Evolutionary conservation across 169 alveolate species (phyloP), one percentile per base, ranked within the genome.

Genomic region (Cryptosporidium parvum): DNA sequence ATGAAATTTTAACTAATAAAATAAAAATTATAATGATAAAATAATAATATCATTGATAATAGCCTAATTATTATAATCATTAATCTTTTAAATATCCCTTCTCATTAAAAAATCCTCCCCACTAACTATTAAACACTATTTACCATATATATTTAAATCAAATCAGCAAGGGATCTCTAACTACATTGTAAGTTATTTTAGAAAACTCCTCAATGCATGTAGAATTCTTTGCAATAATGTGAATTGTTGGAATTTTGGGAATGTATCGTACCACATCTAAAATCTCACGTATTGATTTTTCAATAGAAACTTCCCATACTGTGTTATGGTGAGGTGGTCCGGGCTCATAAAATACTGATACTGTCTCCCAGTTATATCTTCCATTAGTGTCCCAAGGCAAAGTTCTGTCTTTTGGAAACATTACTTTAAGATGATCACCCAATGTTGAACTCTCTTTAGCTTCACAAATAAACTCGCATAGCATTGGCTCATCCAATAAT

Each of bases 381-480:
- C 70, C 68, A 59, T 21, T 29, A 9, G 75, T 33, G 35, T 80
- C 89, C 89, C 89, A 80, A 9, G 59, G 80, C 5, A 65, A 44
- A 51, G n/a, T 26, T 18, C 89, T 61, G 26, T 80, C 89, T 16
- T 65, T 48, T 9, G 89, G 89, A 62, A 80, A 80, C 89, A 80
- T 80, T n/a, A 80, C 51, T 52, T 80, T 62, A 12, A 80, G 58
- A 31, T 80, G 89, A 31, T 80, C 89, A 9, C 33, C 2, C 53
- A 80, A 21, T 21, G 33, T 61, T 14, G 89, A 80, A 18, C 26
- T 62, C 70, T 80, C 89, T 16, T 23, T 59, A 8, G 80, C 89
- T 48, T 80, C 89, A 65, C 89, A 80, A 16, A 80, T 80, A 29
- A 80, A 80, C 51, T 80, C 89, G 23, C 89, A 80, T 6, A 80